Conservation (phyloP, 148 eudicot genomes). For the Bassia scoparia region DNA sequence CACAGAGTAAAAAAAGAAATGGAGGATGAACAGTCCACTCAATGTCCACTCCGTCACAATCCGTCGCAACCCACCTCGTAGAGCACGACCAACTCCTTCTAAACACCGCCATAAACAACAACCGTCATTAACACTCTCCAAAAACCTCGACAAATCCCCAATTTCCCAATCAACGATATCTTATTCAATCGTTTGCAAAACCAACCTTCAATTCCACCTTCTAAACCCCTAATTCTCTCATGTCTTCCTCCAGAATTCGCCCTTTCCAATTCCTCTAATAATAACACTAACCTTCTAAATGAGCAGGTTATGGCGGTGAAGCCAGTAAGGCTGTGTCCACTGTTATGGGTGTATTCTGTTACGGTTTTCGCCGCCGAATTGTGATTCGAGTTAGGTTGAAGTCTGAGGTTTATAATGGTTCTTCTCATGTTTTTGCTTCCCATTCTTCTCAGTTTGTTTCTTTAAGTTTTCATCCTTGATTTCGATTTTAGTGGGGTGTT, state of each 20-base stretch:
- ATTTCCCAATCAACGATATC: conserved; percentile 42
- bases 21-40: conserved; percentile 14
- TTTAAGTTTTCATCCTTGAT: not conserved
- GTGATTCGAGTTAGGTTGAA: conserved; percentile 39
- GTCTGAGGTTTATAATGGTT: conserved; percentile 64
- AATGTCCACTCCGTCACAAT: conserved; percentile 50
- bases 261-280: conserved; percentile 26
- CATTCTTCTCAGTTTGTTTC: conserved; percentile 58
- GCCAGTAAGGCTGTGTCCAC: conserved; percentile 37
- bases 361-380: conserved; percentile 45
- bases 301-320: conserved; percentile 21
- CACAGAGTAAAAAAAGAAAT: not conserved
- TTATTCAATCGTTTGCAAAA: conserved; percentile 34
- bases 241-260: conserved; percentile 60
- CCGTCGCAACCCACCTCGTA: conserved; percentile 72
- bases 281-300: too few species aligned
- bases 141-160: conserved; percentile 20
- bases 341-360: conserved; percentile 47
- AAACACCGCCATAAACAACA: conserved; percentile 27
- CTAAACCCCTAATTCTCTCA: conserved; percentile 27
- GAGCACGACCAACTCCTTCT: conserved; percentile 49
- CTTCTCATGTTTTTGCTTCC: conserved; percentile 52
- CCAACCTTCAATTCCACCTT: conserved; percentile 11
- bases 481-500: too few species aligned
- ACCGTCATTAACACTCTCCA: conserved; percentile 19